phyloP scores from a whole-genome alignment of 2,329 filamentous ascomycete genomes.

The Bisporella sp. region DNA sequence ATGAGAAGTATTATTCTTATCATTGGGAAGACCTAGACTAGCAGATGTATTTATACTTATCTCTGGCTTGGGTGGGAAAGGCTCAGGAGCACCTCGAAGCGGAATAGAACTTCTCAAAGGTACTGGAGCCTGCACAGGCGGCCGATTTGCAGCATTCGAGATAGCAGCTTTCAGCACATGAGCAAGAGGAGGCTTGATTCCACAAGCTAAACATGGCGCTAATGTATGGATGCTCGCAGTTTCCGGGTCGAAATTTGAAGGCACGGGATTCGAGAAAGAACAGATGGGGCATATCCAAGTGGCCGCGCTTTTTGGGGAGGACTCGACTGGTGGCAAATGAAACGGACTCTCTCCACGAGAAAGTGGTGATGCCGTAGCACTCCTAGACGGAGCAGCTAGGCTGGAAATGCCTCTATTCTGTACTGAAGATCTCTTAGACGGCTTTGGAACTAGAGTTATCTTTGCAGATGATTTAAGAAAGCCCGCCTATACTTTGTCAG shows the following conservation, averaged over 20 bases:
- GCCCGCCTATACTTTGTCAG: constrained; percentile 53
- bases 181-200: constrained; percentile 81
- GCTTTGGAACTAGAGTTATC: constrained; percentile 81
- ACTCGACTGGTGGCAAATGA: constrained; percentile 37
- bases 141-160: constrained; percentile 58
- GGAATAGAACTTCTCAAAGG: constrained; percentile 23
- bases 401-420: constrained; percentile 45
- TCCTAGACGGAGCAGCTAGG: constrained; percentile 39
- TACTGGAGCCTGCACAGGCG: constrained; percentile 21
- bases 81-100: constrained; percentile 18
- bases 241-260: constrained; percentile 85
- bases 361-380: constrained; percentile 39
- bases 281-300: constrained; percentile 97
- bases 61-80: constrained; percentile 17
- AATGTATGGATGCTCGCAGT: constrained; percentile 74
- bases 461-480: constrained; percentile 95
- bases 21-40: neutral
- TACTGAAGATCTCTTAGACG: constrained; percentile 57
- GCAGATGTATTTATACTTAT: constrained; percentile 9
- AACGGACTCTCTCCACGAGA: constrained; percentile 36
- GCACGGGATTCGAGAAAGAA: constrained; percentile 87
- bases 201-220: constrained; percentile 84
- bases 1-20: constrained; percentile 14
- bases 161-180: constrained; percentile 85
- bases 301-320: constrained; percentile 49